Base-by-base conservation (phyloP, 2,329 filamentous ascomycete species). In the Aspergillus quadrilineatus region DNA sequence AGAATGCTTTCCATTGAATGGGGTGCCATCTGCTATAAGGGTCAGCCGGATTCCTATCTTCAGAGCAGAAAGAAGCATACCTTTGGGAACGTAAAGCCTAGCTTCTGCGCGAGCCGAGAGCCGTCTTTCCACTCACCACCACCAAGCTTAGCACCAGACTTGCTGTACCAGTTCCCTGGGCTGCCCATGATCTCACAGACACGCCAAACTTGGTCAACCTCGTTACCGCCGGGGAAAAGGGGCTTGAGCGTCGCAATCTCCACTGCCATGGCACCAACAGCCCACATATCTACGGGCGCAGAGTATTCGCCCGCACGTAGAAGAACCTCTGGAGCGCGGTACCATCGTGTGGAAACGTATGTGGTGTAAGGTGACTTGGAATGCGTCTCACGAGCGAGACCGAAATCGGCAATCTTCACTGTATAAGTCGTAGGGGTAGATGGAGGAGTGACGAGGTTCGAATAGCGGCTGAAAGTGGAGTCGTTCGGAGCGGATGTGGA, bases 181-280 rank as follows among this genome's bases (percentile, higher is more conserved):
- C 93, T 97, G 49, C 94, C 94, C 94, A 99, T 99, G 57, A 99
- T 96, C 73, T 99, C 94, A 71, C 94, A 99, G 0, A 99, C 90
- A 65, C 94, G 88, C 94, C 94, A 99, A 1, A 99, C 94, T 74
- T 99, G 94, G 67, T 99, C 94, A 1, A 99, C 94, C 78, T 99
- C 94, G 71, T 99, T 99, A 69, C 92, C 91, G 66, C 94, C 94
- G 9, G 94, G 94, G 80, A 99, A 99, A 9, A 99, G 80, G 15
- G 94, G 94, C 79, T 97, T 99, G 57, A 99, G 74, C 0, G 94
- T 99, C 28, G 94, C 94, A 61, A 99, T 89, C 73, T 99, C 94
- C 9, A 99, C 94, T 6, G 94, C 94, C 94, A 99, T 99, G 17
- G 94, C 94, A 67, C 94, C 94, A 42, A 99, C 86, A 1, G 94